Base-by-base conservation (phyloP, 2,329 filamentous ascomycete species). In the Pestalotiopsis sp. region DNA sequence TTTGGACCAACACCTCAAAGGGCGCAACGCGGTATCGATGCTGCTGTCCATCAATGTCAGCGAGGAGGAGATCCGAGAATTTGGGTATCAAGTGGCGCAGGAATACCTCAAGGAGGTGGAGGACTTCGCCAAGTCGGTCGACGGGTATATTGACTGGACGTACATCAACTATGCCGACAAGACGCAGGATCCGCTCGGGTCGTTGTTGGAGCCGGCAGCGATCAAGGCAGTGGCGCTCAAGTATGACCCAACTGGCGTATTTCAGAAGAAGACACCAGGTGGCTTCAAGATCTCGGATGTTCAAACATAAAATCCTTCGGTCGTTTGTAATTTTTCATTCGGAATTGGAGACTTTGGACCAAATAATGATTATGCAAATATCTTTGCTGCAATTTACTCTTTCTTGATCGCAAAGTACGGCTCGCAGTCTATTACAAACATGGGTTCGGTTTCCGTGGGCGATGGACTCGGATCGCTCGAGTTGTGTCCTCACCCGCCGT, bases 1-100 rank as follows among this genome's bases (percentile, higher is more conserved):
- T 0, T 23, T 68, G 6, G 25, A 65, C 23, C 9, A 52, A 39
- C 20, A 85, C 17, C 66, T 67, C 2, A 41, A n/a, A n/a, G 60
- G 65, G 0, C 20, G 58, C 1, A 69, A 69, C 17, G 65, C 65
- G 17, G 41, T 69, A 11, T 41, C 64, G 14, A 38, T 69, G 27
- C 36, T 69, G 6, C 57, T 57, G 27, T 66, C 67, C 36, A 38
- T 71, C 58, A 58, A 61, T 20, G 13, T 70, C 25, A 67, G 63
- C 31, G 64, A 63, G 11, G 25, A 14, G 2, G 23, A 57, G 6
- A 45, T 62, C 11, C 27, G 66, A 11, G 66, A 56, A 4, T 27
- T 20, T 12, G 66, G 66, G 13, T 27, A 38, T 3, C 12, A 39
- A 23, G 66, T 60, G 58, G 58, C 39, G 11, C 66, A 31, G 41